Evolutionary conservation across 2,329 filamentous ascomycete species (phyloP).

Genomic region (Phoma sp.): DNA sequence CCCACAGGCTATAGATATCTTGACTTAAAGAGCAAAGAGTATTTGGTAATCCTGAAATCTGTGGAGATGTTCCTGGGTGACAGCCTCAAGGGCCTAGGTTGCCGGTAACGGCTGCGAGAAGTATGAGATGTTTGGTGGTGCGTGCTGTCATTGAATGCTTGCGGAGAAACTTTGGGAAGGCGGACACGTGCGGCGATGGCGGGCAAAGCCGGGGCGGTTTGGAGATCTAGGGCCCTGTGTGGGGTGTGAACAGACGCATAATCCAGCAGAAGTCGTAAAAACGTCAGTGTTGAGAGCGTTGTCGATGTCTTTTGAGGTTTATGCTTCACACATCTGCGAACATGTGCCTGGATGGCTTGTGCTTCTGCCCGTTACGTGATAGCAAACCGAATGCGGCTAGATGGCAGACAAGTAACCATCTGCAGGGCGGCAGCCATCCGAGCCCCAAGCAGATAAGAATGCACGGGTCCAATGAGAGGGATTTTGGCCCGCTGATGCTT

Average conservation of each 20-base stretch:
- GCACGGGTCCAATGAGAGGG: slow-evolving; percentile 30
- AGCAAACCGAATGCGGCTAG: slow-evolving; percentile 29
- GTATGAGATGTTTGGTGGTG: slow-evolving; percentile 51
- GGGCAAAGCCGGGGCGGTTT: slow-evolving; percentile 23
- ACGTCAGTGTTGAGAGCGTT: slow-evolving; percentile 27
- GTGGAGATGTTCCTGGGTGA: slow-evolving; percentile 12
- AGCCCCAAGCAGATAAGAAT: slow-evolving; percentile 38
- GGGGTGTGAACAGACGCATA: slow-evolving; percentile 30
- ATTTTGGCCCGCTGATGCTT: slow-evolving; percentile 31
- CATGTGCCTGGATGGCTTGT: slow-evolving; percentile 40
- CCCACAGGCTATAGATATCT: slow-evolving; percentile 28
- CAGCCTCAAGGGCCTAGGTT: slow-evolving; percentile 43
- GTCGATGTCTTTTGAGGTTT: slow-evolving; percentile 41
- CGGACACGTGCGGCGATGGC: slow-evolving; percentile 18
- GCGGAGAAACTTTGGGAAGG: slow-evolving; percentile 7
- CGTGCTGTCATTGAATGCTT: slow-evolving; percentile 51
- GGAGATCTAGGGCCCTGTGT: slow-evolving; percentile 32
- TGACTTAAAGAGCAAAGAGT: slow-evolving; percentile 29
- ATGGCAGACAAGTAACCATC: slow-evolving; percentile 18
- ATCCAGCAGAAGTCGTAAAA: slow-evolving; percentile 24
- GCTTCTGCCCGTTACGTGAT: slow-evolving; percentile 35
- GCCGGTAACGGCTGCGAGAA: slow-evolving; percentile 49
- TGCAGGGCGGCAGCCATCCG: slow-evolving; percentile 20
- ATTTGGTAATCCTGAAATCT: slow-evolving; percentile 25
- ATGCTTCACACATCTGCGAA: slow-evolving; percentile 24